Evolutionary conservation across 2,329 filamentous ascomycete genomes (phyloP).

Genomic region (Pestalotiopsis sp.): DNA sequence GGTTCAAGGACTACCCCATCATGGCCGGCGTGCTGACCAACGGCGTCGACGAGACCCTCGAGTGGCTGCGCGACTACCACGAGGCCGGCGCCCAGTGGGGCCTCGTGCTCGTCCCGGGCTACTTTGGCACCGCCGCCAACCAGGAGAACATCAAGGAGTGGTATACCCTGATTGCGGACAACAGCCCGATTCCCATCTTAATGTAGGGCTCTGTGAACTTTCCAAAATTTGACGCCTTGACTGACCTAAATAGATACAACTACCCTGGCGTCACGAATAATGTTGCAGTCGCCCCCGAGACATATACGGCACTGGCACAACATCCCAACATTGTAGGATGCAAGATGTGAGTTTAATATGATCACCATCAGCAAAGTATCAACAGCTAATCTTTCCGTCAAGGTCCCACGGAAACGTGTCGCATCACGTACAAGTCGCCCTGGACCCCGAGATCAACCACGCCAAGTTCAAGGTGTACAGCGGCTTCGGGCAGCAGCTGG

Average conservation of each 20-base stretch:
- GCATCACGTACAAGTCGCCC: slow-evolving; percentile 64
- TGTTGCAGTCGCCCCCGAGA: slow-evolving; percentile 59
- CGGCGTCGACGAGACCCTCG: slow-evolving; percentile 39
- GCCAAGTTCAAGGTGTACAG: slow-evolving; percentile 65
- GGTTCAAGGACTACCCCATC: slow-evolving; percentile 61
- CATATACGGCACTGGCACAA: slow-evolving; percentile 58
- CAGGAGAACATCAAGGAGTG: slow-evolving; percentile 64
- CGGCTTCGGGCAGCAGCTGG: slow-evolving; percentile 66
- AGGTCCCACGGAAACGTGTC: slow-evolving; percentile 63
- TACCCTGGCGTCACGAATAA: slow-evolving; percentile 70
- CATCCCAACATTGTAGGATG: slow-evolving; percentile 70
- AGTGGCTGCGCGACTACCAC: slow-evolving; percentile 48
- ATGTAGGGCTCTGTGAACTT: slow-evolving; percentile 44
- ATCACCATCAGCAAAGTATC: not conserved
- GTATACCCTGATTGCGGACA: slow-evolving; percentile 64
- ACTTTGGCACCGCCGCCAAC: slow-evolving; percentile 61
- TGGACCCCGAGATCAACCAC: slow-evolving; percentile 63
- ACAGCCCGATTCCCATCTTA: slow-evolving; percentile 61
- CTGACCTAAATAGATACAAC: slow-evolving; percentile 42
- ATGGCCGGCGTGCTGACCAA: slow-evolving; percentile 42
- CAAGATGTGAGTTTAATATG: slow-evolving; percentile 49
- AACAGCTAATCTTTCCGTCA: too few species aligned
- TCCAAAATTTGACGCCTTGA: slow-evolving; percentile 1
- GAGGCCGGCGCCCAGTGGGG: slow-evolving; percentile 64
- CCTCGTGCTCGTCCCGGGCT: slow-evolving; percentile 65